Percentiles rank a stretch among this genome's conserved stretches.
Evolutionary conservation across 2,329 filamentous ascomycete genomes (phyloP).

Genomic region (Colletotrichum karsti): DNA sequence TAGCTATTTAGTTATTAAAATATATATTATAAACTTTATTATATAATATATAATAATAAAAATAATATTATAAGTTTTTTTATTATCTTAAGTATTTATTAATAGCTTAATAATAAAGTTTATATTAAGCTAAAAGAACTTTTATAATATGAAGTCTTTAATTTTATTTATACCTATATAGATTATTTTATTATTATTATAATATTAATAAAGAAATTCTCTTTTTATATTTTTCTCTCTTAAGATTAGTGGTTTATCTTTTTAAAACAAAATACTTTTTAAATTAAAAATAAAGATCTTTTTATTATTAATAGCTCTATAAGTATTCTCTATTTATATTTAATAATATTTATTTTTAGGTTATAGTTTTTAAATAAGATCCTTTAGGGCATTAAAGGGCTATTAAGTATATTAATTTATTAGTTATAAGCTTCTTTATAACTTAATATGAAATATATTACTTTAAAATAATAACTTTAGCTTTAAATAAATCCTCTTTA

Average conservation of each 20-base stretch:
- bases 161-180: not conserved
- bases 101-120: not conserved
- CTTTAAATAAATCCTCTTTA: not conserved
- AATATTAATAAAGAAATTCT: not conserved
- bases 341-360: not conserved
- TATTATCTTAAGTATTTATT: not conserved
- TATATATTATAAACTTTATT: not conserved
- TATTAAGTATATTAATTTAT: not conserved
- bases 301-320: not conserved
- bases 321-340: no score
- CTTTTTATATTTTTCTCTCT: no score
- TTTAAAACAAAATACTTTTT: not conserved
- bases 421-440: not conserved
- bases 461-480: conserved; percentile 22
- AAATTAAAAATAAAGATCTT: not conserved
- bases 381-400: not conserved
- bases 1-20: not conserved
- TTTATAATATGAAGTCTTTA: not conserved
- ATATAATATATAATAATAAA: not conserved
- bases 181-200: not conserved
- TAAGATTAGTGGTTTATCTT: not conserved
- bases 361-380: no score
- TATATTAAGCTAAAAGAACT: not conserved
- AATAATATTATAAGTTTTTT: no score
- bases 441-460: conserved; percentile 17